Evolutionary conservation across 1,284 basidiomycete genomes (phyloP).

Genomic region (Heterobasidion irregulare): DNA sequence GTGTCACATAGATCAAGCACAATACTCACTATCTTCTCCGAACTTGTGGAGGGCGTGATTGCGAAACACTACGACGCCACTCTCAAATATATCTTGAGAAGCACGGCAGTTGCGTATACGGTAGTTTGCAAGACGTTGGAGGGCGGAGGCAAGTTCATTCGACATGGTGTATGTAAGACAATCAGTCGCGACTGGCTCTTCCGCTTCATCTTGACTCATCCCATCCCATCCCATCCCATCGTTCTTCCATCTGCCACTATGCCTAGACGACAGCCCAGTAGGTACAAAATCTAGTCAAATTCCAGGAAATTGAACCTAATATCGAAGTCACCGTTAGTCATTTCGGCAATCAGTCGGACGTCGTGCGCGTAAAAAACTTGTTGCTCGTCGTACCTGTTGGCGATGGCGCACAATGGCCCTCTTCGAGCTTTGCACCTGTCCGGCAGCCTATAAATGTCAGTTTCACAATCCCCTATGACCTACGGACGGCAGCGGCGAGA

Average conservation of each 20-base stretch:
- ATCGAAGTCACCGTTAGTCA: neutral
- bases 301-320: neutral
- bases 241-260: neutral
- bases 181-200: neutral
- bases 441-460: slow-evolving; percentile 54
- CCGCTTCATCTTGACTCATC: neutral
- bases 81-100: slow-evolving; percentile 65
- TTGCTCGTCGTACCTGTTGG: slow-evolving; percentile 28
- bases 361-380: slow-evolving; percentile 40
- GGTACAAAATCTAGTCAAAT: neutral
- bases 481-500: slow-evolving; percentile 38
- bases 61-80: slow-evolving; percentile 51
- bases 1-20: neutral
- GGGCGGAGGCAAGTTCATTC: slow-evolving; percentile 39
- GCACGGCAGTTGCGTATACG: slow-evolving; percentile 57
- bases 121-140: slow-evolving; percentile 64
- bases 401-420: slow-evolving; percentile 36
- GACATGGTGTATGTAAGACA: neutral
- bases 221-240: too few species aligned
- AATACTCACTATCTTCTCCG: slow-evolving; percentile 50
- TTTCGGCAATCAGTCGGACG: neutral
- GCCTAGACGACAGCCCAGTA: neutral
- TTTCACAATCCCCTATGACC: slow-evolving; percentile 46
- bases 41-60: slow-evolving; percentile 37
- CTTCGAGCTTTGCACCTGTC: slow-evolving; percentile 18